Evolutionary conservation across 352 stramenopile species (phyloP).

Genomic region (Aphanomyces euteiches): DNA sequence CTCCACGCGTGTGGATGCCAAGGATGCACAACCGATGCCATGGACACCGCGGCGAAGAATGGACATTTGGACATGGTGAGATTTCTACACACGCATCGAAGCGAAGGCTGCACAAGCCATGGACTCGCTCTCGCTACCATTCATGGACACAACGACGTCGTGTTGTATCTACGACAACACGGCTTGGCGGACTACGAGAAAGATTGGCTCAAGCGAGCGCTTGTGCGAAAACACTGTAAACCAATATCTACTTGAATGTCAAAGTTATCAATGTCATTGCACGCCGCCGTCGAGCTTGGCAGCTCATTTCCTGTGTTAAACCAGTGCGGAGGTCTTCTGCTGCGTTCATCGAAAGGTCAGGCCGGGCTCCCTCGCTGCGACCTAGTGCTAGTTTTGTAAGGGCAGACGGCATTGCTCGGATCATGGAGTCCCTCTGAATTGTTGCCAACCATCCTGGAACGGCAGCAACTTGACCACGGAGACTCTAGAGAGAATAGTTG

Average conservation of each 20-base stretch:
- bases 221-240: not conserved
- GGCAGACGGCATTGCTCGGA: too few relatives aligned
- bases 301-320: too few relatives aligned
- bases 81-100: conserved; percentile 3
- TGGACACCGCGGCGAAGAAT: conserved; percentile 9
- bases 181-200: not conserved
- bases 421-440: too few relatives aligned
- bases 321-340: too few relatives aligned
- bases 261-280: not conserved
- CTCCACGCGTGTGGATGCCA: not conserved
- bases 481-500: too few relatives aligned
- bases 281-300: not conserved
- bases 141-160: conserved; percentile 1
- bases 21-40: conserved; percentile 5
- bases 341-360: too few relatives aligned
- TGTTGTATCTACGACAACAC: conserved; percentile 4
- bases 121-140: not conserved
- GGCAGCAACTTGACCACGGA: too few relatives aligned
- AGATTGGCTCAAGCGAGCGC: not conserved
- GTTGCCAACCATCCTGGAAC: too few relatives aligned
- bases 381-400: too few relatives aligned
- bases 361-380: too few relatives aligned
- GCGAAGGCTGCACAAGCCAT: conserved; percentile 14
- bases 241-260: not conserved
- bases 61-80: not conserved